Base-by-base conservation (phyloP, 2,329 filamentous ascomycete species). In the Aureobasidium namibiae region DNA sequence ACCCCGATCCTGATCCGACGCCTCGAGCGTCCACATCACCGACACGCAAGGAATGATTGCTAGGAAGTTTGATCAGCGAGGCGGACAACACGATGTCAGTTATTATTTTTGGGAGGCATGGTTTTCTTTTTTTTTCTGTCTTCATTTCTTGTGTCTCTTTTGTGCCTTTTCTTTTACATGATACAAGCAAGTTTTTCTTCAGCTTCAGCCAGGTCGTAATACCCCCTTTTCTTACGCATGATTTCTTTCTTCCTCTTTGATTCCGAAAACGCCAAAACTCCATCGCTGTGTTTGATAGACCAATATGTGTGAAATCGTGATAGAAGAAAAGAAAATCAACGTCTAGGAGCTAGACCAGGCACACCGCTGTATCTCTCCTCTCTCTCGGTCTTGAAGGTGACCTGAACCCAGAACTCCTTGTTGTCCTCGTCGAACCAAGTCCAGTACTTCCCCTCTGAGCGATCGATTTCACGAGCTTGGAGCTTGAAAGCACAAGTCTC, bases 401-500 rank as follows among this genome's bases (percentile, higher is more conserved):
- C 82, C 79, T 97, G 94, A 41, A 96, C 83, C 90, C 91, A 97
- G 71, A 95, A 99, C 78, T 97, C 92, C 80, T 95, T 96, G 63
- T 87, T 85, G 73, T 99, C 94, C 62, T 88, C 86, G 75, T 99
- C 94, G 80, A 92, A 99, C 86, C 92, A 97, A 57, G 84, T 88
- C 82, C 92, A 99, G 74, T 92, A 94, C 68, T 87, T 83, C 60
- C 89, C 92, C 65, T 95, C 91, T 24, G 89, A 82, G 67, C 91
- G 84, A 76, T 99, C 94, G 61, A 99, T 85, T 78, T 97, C 94
- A 61, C 90, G 81, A 5, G 92, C 90, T 73, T 96, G 94, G 59
- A 99, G 80, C 80, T 99, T 99, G 74, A 99, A 97, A 4, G 84
- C 90, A 72, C 92, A 95, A 2, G 91, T 97, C 83, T 99, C 92